phyloP scores from a whole-genome alignment of 2,329 filamentous ascomycete genomes.

The Arthrobotrys conoides region DNA sequence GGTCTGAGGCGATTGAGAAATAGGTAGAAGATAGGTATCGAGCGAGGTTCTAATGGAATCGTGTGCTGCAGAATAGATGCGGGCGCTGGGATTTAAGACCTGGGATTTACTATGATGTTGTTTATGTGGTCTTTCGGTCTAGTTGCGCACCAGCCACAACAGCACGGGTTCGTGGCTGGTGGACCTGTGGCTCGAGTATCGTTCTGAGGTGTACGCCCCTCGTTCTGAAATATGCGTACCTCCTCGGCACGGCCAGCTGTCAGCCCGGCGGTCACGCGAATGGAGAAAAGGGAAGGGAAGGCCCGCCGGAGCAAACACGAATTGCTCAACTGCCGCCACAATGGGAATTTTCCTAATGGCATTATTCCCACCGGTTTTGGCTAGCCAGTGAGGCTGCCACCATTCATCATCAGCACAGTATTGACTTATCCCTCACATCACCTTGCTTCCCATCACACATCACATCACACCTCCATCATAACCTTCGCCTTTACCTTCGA shows the following conservation, averaged over 20 bases:
- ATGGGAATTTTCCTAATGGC: slow-evolving; percentile 13
- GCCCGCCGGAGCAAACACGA: slow-evolving; percentile 15
- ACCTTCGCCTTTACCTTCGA: slow-evolving; percentile 13
- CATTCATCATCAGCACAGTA: slow-evolving; percentile 14
- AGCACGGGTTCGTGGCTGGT: not conserved
- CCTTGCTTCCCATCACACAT: slow-evolving; percentile 31
- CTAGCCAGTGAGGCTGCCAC: slow-evolving; percentile 18
- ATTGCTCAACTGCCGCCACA: slow-evolving; percentile 24
- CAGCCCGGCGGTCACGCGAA: slow-evolving; percentile 1
- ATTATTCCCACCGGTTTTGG: slow-evolving; percentile 25
- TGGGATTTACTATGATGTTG: slow-evolving; percentile 44
- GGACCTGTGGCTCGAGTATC: no score
- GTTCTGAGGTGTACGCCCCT: slow-evolving; percentile 30
- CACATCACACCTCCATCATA: slow-evolving; percentile 24
- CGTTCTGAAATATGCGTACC: slow-evolving; percentile 46
- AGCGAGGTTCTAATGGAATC: slow-evolving; percentile 11
- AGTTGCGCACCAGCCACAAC: not conserved
- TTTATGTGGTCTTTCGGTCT: slow-evolving; percentile 57
- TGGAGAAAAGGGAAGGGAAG: slow-evolving; percentile 23
- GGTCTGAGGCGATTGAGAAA: slow-evolving; percentile 12
- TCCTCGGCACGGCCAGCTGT: slow-evolving; percentile 3
- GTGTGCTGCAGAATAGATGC: slow-evolving; percentile 18
- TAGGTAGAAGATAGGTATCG: slow-evolving; percentile 8
- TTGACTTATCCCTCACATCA: slow-evolving; percentile 22
- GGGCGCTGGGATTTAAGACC: slow-evolving; percentile 22